Evolutionary conservation across 306 rosid genomes (phyloP), one percentile per base, ranked within the genome.

Genomic region (Comarum palustre): DNA sequence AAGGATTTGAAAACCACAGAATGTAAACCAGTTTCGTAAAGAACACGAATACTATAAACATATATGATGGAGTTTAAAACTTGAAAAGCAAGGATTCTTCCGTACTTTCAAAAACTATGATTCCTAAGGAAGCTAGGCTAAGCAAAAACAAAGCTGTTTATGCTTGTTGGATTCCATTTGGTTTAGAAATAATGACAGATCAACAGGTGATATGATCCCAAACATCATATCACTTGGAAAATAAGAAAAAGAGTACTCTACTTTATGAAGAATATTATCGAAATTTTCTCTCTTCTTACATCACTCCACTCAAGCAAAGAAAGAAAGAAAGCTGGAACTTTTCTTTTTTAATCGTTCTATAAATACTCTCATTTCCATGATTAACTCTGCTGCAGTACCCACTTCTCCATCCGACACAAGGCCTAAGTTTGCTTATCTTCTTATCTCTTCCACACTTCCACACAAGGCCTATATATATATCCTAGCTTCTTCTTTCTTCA

Each of bases 161-260:
- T 54, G 74, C 52, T 38, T 52, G 50, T 5, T 38, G 59, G 64
- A 70, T 70, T 36, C 73, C 6, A n/a, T 10, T 31, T 50, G 19
- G 15, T 6, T 38, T 45, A 45, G 38, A 54, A 41, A 15, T 52
- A 22, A 38, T 22, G 51, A 38, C 39, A 5, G 5, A 38, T 36
- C 45, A 19, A 2, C 24, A 20, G 52, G 50, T 51, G 54, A 71
- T 71, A 38, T 24, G 74, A 71, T 36, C 38, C 74, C 39, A 54
- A 54, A 71, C 74, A 24, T 54, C 65, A 39, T 15, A 71, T 71
- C 66, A 54, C 19, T 54, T 9, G 11, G 65, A 54, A 71, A 71
- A 38, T 38, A 71, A 22, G 65, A 54, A 54, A 38, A 38, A 38
- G 65, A 38, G 52, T 24, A 29, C 62, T 12, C 1, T 69, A 34